Evolutionary conservation across 2,329 filamentous ascomycete species (phyloP).

Genomic region (Colletotrichum sp.): DNA sequence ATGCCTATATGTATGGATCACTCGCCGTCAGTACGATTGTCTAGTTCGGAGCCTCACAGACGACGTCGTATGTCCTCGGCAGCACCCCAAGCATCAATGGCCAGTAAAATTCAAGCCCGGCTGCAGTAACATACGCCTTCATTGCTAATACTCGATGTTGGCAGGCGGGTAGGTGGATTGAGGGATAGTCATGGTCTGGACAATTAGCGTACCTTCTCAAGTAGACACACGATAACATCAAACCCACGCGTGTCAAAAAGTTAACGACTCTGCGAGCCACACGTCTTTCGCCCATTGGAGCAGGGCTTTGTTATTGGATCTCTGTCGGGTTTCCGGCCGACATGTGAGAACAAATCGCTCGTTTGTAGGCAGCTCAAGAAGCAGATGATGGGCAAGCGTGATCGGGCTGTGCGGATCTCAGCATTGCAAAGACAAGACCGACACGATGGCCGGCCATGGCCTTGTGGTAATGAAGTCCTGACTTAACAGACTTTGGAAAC

Average conservation of each 20-base stretch:
- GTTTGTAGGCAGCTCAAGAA: neutral
- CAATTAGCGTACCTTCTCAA: rapidly evolving
- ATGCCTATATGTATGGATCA: no score
- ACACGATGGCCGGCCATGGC: neutral
- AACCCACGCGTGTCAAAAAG: rapidly evolving
- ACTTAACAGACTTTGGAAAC: neutral
- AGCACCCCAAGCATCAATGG: neutral
- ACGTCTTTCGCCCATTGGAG: rapidly evolving
- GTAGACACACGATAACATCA: neutral
- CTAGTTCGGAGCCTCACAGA: no score
- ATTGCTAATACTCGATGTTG: neutral
- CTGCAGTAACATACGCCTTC: neutral
- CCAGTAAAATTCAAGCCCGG: no score
- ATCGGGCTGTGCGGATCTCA: neutral
- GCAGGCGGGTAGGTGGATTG: neutral
- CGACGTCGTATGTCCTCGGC: no score
- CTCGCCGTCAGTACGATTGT: no score
- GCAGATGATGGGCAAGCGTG: neutral
- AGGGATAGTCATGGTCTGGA: neutral
- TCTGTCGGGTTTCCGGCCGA: neutral
- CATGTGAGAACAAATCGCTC: neutral
- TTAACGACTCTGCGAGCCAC: neutral
- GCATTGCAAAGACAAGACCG: neutral
- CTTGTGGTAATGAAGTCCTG: neutral
- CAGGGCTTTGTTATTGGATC: neutral